These are phyloP conservation scores for Calonectria ilicicola DNA, from an alignment of 2,329 filamentous ascomycete genomes.

Conservation along the genomic window DNA sequence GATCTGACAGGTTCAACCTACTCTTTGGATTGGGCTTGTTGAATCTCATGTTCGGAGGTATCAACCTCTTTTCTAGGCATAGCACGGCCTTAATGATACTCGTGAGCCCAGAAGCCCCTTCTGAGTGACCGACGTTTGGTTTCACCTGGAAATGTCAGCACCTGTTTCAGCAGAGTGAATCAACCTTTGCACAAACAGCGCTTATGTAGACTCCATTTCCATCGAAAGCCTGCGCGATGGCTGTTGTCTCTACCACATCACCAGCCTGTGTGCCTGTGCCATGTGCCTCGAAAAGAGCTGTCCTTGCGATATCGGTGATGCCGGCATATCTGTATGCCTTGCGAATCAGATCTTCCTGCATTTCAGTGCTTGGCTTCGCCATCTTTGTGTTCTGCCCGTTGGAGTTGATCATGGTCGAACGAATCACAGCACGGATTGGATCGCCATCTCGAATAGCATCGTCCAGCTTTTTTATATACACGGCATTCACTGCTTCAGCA, in stretches of 20 bases:
- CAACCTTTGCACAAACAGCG: not conserved
- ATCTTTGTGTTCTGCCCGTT: no score
- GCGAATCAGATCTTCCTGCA: not conserved
- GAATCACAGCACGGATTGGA: constrained; percentile 46
- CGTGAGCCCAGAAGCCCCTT: not conserved
- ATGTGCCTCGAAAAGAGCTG: not conserved
- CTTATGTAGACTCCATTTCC: not conserved
- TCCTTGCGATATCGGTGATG: not conserved
- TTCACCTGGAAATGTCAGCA: not conserved
- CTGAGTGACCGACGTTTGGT: not conserved
- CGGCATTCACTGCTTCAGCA: constrained; percentile 66
- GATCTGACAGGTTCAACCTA: not conserved
- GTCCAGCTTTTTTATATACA: constrained; percentile 65
- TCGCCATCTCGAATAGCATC: constrained; percentile 66
- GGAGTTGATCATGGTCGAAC: not conserved
- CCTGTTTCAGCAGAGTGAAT: not conserved
- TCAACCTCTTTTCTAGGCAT: not conserved
- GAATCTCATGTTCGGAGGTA: not conserved
- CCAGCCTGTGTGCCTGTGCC: not conserved
- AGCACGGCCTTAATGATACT: not conserved
- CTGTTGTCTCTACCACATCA: not conserved
- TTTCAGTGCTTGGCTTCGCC: not conserved
- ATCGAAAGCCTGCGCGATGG: not conserved
- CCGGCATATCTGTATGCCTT: not conserved
- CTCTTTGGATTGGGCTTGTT: not conserved